Base-by-base conservation (phyloP, 2,329 filamentous ascomycete genomes). In the Leptographium galeiforme region DNA sequence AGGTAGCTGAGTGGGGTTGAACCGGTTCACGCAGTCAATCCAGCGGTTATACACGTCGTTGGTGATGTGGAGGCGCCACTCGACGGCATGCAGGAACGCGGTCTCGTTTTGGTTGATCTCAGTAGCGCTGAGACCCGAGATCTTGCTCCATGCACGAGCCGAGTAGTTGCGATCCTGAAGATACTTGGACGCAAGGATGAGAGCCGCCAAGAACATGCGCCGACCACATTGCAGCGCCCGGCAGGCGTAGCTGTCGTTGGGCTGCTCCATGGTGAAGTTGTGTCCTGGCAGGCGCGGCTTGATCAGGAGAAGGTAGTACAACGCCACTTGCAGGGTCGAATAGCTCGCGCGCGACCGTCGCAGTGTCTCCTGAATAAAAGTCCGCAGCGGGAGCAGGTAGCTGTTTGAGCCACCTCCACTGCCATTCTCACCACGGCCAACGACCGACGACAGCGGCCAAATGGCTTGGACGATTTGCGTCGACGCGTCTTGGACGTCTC, bases 71-170 rank as follows among this genome's bases (percentile, higher is more conserved):
- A 98, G 79, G 63, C 89, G 88, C 90, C 91, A 98, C 67, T 89
- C 84, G 57, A 98, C 88, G 47, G 90, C 87, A 57, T 85, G 72
- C 48, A 98, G 77, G 66, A 97, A 98, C 18, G 87, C 83, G 67
- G 94, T 85, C 71, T 98, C 93, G 67, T 97, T 97, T 64, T 89
- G 85, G 70, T 97, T 97, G 69, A 98, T 97, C 70, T 98, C 93
- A 54, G 80, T 75, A 4, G 89, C 90, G 66, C 87, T 89, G 54
- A 98, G 75, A n/a, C 93, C 93, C 18, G 93, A 97, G 61, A 98
- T 98, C 75, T 95, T 97, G 69, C 91, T 97, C 93, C 93, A 98
- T 44, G 93, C 93, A 53, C 91, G 84, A 49, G 93, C 89, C 14
- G 93, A 97, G 70, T 95, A 98, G 71, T 97, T 98, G 61, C 91